Evolutionary conservation across 345 rosid species (phyloP).

Genomic region (Luvunga scandens): DNA sequence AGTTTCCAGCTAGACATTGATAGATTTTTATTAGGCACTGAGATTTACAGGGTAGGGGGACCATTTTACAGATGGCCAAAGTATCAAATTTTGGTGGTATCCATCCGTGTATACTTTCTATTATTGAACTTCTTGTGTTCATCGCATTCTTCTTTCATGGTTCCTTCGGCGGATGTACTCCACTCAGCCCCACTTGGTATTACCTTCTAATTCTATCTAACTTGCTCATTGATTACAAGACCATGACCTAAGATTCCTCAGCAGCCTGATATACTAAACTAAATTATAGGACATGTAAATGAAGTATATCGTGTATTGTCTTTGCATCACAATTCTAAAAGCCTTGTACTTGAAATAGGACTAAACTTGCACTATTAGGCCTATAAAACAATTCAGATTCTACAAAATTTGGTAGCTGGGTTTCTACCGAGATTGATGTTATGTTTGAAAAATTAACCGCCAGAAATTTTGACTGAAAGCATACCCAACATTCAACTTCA

Average conservation of each 20-base stretch:
- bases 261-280: constrained; percentile 14
- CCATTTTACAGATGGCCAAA: constrained; percentile 40
- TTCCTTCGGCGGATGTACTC: constrained; percentile 27
- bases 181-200: constrained; percentile 27
- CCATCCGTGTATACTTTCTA: constrained; percentile 35
- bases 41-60: constrained; percentile 37
- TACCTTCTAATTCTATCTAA: constrained; percentile 18
- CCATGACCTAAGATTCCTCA: constrained; percentile 16
- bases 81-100: constrained; percentile 36
- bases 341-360: not conserved
- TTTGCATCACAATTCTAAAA: not conserved
- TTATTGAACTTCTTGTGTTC: constrained; percentile 30
- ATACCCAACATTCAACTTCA: not conserved
- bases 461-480: not conserved
- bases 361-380: not conserved
- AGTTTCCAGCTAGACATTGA: constrained; percentile 40
- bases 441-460: not conserved
- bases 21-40: constrained; percentile 34
- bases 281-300: constrained; percentile 9
- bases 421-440: not conserved
- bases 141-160: constrained; percentile 24
- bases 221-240: constrained; percentile 16
- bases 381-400: not conserved
- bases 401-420: not conserved
- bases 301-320: constrained; percentile 8